These are phyloP conservation scores for Artemisia annua DNA, from an alignment of 129 eudicot species.

Conservation along the genomic window DNA sequence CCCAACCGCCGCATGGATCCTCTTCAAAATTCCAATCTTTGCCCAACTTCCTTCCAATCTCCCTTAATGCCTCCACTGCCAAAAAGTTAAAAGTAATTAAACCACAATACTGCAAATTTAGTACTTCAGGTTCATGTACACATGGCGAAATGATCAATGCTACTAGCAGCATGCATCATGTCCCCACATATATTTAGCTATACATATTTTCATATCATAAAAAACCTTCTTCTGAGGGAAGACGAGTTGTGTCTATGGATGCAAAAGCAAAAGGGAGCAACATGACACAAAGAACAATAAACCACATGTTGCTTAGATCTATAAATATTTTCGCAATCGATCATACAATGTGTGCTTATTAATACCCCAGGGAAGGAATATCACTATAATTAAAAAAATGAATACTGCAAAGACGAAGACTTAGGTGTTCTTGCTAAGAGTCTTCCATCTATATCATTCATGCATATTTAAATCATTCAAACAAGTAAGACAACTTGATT, in stretches of 20 bases:
- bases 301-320: too few relatives aligned
- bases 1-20: constrained; percentile 37
- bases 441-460: background rate
- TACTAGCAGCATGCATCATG: too few relatives aligned
- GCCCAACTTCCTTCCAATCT: constrained; percentile 49
- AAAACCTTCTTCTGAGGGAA: too few relatives aligned
- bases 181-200: too few relatives aligned
- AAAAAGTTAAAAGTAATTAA: background rate
- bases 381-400: background rate
- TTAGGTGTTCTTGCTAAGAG: background rate
- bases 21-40: constrained; percentile 61
- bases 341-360: background rate
- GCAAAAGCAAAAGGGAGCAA: too few relatives aligned
- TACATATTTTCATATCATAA: too few relatives aligned
- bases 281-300: too few relatives aligned
- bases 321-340: background rate
- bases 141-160: too few relatives aligned
- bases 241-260: too few relatives aligned
- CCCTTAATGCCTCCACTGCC: constrained; percentile 43
- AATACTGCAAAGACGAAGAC: background rate
- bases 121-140: too few relatives aligned
- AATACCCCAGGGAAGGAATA: background rate
- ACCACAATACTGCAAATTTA: too few relatives aligned
- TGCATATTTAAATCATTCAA: background rate
- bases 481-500: background rate